Evolutionary conservation across 1,284 basidiomycete species (phyloP).

Genomic region (Irpex lacteus): DNA sequence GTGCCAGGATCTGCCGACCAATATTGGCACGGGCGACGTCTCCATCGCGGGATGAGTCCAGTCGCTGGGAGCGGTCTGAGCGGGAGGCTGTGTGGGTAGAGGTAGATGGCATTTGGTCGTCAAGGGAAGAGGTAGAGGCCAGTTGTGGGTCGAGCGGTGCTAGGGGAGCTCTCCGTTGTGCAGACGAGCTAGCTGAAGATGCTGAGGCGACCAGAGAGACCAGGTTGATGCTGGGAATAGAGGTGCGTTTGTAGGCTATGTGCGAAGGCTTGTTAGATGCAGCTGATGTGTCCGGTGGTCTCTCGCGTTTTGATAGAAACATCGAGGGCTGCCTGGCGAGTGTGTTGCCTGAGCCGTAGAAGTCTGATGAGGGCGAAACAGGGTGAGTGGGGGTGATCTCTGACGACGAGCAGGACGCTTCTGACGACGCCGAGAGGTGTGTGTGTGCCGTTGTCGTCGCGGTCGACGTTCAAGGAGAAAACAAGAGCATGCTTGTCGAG

Average conservation of each 20-base stretch:
- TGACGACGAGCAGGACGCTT: background rate
- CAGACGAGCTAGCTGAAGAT: conserved; percentile 5
- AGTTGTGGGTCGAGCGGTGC: conserved; percentile 29
- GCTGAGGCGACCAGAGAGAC: conserved; percentile 11
- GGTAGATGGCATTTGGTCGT: conserved; percentile 28
- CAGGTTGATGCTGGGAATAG: conserved; percentile 18
- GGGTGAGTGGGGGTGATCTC: background rate
- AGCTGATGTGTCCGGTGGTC: conserved; percentile 13
- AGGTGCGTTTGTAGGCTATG: conserved; percentile 20
- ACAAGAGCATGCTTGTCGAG: conserved; percentile 9
- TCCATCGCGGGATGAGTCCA: conserved; percentile 14
- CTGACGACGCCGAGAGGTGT: background rate
- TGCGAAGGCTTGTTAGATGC: conserved; percentile 15
- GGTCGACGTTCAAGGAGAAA: conserved; percentile 4
- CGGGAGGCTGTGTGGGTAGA: conserved; percentile 19
- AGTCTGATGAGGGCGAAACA: background rate
- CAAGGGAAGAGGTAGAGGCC: conserved; percentile 18
- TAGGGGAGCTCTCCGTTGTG: conserved; percentile 25
- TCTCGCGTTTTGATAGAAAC: conserved; percentile 17
- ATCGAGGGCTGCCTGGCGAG: conserved; percentile 14
- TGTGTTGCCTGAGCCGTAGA: background rate
- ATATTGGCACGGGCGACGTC: conserved; percentile 21
- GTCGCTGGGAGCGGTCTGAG: conserved; percentile 14
- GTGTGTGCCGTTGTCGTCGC: background rate
- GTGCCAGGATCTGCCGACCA: conserved; percentile 25